Evolutionary conservation across 2,329 filamentous ascomycete genomes (phyloP).

Genomic region (Pseudogymnoascus sp.): DNA sequence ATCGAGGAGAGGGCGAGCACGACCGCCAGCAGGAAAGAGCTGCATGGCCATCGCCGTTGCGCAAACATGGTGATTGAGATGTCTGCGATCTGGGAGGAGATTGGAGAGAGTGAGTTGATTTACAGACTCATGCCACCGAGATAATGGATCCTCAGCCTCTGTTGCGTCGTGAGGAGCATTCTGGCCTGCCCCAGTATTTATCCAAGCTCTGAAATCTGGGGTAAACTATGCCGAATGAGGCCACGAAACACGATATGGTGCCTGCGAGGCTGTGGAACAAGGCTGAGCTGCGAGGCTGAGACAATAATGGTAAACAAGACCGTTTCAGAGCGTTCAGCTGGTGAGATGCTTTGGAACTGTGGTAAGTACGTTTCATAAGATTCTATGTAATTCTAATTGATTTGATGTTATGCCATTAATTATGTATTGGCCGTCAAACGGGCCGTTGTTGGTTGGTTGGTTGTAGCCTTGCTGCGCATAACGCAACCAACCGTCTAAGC

Average conservation of each 20-base stretch:
- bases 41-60: background rate
- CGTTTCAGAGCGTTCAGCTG: background rate
- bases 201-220: slow-evolving; percentile 6
- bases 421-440: background rate
- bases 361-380: background rate
- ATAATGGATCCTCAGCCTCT: background rate
- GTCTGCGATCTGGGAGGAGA: background rate
- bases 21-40: slow-evolving; percentile 8
- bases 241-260: background rate
- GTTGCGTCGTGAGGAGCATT: background rate
- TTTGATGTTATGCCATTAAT: background rate
- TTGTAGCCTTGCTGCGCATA: background rate
- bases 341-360: background rate
- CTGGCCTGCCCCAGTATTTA: background rate
- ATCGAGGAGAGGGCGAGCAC: slow-evolving; percentile 9
- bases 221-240: slow-evolving; percentile 5
- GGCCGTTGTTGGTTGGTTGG: background rate
- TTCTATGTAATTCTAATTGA: background rate
- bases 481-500: background rate
- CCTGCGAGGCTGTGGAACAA: background rate
- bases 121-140: background rate
- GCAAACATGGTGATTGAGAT: background rate
- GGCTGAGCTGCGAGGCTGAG: background rate
- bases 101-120: background rate
- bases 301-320: background rate